Evolutionary conservation across 192 early-diverging fungal species (phyloP), one percentile per base, ranked within the genome.

Genomic region (Linnemannia exigua): DNA sequence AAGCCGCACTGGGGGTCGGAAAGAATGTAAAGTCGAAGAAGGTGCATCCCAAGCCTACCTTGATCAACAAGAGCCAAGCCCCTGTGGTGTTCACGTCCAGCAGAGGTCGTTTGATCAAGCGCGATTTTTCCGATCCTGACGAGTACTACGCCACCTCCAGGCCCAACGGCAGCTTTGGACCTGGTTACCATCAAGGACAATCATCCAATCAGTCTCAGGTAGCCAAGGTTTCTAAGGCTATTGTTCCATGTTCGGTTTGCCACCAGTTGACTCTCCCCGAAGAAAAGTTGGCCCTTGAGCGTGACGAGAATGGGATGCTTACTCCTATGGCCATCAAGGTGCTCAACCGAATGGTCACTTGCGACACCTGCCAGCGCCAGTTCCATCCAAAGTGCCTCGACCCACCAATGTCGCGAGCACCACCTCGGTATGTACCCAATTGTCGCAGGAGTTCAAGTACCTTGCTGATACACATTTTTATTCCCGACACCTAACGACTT

Each of bases 1-100:
- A 67, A 35, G 73, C 74, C 3, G 22, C n/a, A 2, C 14, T 69
- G 11, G 38, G 67, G 5, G 33, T 41, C 0, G 77, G 77, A 28
- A 85, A 85, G 77, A 85, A 85, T 66, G 84, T 72, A 20, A 86
- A 86, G 66, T 75, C 84, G 8, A 86, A 86, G 75, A 86, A 86
- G 46, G 78, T 86, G 14, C 70, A 74, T 58, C 84, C 84, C 22
- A 86, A 86, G 37, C 84, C 83, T 19, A 79, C 77, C 0, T 25
- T 72, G 37, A 36, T 37, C 69, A 86, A 68, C 52, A 78, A 75
- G 54, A 71, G 54, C 47, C 77, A 78, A 36, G 12, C 71, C 20
- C 82, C 84, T 0, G 75, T 80, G 1, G 78, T 86, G 28, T 80
- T 86, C 47, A 86, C 84, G 11, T 86, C 84, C 9, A 86, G 84